Base-by-base conservation (phyloP, 192 early-diverging fungal genomes). In the Thamnidium elegans region DNA sequence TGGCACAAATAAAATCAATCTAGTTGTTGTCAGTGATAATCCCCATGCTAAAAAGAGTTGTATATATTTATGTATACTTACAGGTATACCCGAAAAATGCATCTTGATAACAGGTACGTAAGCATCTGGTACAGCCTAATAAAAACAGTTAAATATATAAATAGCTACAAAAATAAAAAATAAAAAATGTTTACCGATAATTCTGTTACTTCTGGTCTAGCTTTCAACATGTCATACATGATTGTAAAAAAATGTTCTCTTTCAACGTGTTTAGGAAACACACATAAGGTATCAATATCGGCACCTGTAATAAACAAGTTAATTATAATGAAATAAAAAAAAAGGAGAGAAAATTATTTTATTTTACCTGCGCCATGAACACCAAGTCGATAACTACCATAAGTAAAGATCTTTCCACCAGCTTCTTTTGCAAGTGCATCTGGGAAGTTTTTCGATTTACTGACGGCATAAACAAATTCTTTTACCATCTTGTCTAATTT, bases 281-380 rank as follows among this genome's bases (percentile, higher is more conserved):
- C 94, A 68, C 95, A 98, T 34, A 99, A 73, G 0, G 94, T 98
- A 86, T 99, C 97, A 52, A 99, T 95, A 94, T 99, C 97, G n/a
- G 91, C 83, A 15, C 90, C 92, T 90, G 55, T 14, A 60, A 36
- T 50, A 52, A 52, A 30, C 10, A 23, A 52, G 4, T 19, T 45
- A 43, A 42, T 48, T 15, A 46, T 56, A 59, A 11, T 4, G 42
- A 58, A 11, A 34, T 2, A 30, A 31, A 20, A 19, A 48, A 43
- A 43, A 45, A 53, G 3, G 3, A 46, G 51, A 56, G 6, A 46
- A 8, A 58, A 31, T 4, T 15, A 8, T 8, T 39, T 46, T 32
- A 3, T 71, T 76, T 63, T 81, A 85, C 94, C 93, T 63, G 87
- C 80, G 19, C 90, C 91, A 75, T 99, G 95, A 8, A 96, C 97